Base-by-base conservation (phyloP, 2,329 filamentous ascomycete species). In the Nigrograna mackinnonii region DNA sequence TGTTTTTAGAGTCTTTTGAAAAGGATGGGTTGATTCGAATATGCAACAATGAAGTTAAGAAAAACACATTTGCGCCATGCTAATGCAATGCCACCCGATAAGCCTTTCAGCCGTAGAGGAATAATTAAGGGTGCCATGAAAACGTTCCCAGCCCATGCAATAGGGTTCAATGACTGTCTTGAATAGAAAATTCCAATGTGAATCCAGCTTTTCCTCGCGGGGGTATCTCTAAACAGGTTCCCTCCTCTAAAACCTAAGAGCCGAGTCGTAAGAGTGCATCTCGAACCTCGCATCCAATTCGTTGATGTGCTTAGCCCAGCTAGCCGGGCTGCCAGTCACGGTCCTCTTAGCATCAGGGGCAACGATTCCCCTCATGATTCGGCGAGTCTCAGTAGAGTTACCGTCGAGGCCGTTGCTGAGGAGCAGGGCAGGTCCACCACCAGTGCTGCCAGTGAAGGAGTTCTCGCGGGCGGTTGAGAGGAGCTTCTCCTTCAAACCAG, bases 401-500 rank as follows among this genome's bases (percentile, higher is more conserved):
- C 60, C 62, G 20, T 63, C 41, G 22, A 59, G 59, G 38, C 67
- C 67, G 44, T 71, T 71, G 59, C 67, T 71, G 39, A 66, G 61
- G n/a, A 71, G 51, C 6, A 70, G 38, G 41, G 62, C 62, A 19
- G 57, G 39, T 32, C 59, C 60, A 28, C 64, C 60, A 19, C 40
- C 50, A 16, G 55, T 54, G 47, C 46, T 58, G 6, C 67, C 68
- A 4, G 47, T 39, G 44, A 71, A 43, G 14, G 58, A 43, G 26
- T 52, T 47, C 31, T 56, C 35, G 24, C 65, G 58, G 20, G 62
- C 66, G 24, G 58, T 58, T n/a, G 44, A 24, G 17, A 60, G 63
- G 21, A 76, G 56, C 58, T 68, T 72, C 32, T 64, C 60, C 63
- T 77, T 77, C 62, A 77, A 72, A 9, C 67, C 61, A 22, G 57